A percentile compares a stretch with the other conserved stretches of the same genome.
Conservation (phyloP, 148 eudicot genomes). For the Cornus suecica region DNA sequence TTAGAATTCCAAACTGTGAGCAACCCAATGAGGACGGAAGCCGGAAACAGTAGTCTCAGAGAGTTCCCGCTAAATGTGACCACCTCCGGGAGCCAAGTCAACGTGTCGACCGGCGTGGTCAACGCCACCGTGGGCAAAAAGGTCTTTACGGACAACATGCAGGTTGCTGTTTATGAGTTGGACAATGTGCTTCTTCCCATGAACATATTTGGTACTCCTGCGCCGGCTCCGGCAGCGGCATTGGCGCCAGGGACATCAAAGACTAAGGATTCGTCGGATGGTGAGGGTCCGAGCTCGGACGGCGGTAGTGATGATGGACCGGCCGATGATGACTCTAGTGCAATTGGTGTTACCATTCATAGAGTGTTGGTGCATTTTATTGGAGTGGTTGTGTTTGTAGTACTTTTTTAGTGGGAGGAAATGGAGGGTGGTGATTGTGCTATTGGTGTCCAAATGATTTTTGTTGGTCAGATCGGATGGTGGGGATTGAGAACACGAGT, state of each 20-base stretch:
- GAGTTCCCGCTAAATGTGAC: slow-evolving; percentile 79
- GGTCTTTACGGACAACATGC: slow-evolving; percentile 49
- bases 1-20: slow-evolving; percentile 73
- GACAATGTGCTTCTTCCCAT: slow-evolving; percentile 79
- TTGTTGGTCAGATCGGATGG: not conserved
- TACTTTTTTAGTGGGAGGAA: slow-evolving; percentile 20
- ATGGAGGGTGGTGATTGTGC: slow-evolving; percentile 12
- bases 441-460: not conserved
- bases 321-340: slow-evolving; percentile 31
- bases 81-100: slow-evolving; percentile 72
- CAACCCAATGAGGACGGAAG: slow-evolving; percentile 85
- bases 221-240: slow-evolving; percentile 66
- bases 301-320: too few species aligned
- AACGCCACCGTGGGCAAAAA: slow-evolving; percentile 59
- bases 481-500: not conserved
- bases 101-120: slow-evolving; percentile 70
- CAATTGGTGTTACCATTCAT: slow-evolving; percentile 8
- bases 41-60: slow-evolving; percentile 53
- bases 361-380: slow-evolving; percentile 26
- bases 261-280: slow-evolving; percentile 36
- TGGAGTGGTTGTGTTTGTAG: slow-evolving; percentile 20
- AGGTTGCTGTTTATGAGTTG: slow-evolving; percentile 82
- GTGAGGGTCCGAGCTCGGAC: slow-evolving; percentile 29
- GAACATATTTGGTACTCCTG: slow-evolving; percentile 47
- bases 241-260: slow-evolving; percentile 31